phyloP scores from a whole-genome alignment of 2,329 filamentous ascomycete species.

The Epichloe aotearoae region DNA sequence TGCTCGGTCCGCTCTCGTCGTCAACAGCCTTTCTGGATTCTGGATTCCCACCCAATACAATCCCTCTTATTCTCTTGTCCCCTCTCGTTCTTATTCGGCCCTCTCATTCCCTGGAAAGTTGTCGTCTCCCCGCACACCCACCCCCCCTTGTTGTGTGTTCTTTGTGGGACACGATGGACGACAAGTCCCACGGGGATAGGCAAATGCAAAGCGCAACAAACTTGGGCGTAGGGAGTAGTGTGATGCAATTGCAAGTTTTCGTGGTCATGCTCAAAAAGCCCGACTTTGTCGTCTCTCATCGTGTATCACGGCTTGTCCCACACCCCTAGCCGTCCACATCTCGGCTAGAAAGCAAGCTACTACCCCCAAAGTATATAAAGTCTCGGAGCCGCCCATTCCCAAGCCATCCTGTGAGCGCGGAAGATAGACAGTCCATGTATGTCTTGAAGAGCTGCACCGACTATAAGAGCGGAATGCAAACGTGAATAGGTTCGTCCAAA shows the following conservation, averaged over 20 bases:
- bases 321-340: neutral
- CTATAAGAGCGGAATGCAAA: neutral
- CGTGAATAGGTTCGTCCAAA: neutral
- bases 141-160: neutral
- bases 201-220: neutral
- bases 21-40: no score
- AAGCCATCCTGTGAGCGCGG: neutral
- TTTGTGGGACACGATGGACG: neutral
- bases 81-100: neutral
- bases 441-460: neutral
- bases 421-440: neutral
- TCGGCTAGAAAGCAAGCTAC: neutral
- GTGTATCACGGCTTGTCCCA: neutral
- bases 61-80: no score
- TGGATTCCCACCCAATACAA: no score
- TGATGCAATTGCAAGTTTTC: neutral
- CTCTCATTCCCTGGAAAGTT: neutral
- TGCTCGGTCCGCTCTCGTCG: no score
- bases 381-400: conserved; percentile 3
- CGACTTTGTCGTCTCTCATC: neutral
- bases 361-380: conserved; percentile 7
- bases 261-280: neutral
- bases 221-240: neutral
- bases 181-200: neutral
- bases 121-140: neutral